Evolutionary conservation across 495 filamentous ascomycete species (phyloP).

Genomic region (Cetradonia linearis): DNA sequence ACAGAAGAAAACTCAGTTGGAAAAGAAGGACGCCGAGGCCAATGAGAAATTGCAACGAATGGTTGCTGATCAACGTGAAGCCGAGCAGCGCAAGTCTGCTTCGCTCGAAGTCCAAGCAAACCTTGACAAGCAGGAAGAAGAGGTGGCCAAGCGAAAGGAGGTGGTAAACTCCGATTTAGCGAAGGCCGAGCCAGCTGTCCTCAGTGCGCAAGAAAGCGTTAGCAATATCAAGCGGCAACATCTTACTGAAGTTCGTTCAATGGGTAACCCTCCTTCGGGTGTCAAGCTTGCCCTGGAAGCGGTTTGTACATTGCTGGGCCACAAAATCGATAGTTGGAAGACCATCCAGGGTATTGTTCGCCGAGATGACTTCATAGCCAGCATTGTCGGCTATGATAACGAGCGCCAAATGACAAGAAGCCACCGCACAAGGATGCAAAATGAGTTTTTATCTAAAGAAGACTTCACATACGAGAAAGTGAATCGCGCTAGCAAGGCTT

Average conservation of each 20-base stretch:
- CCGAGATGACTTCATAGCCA: constrained; percentile 92
- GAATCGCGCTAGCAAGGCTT: constrained; percentile 90
- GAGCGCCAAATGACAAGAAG: constrained; percentile 84
- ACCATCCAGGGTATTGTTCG: constrained; percentile 78
- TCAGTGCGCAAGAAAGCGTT: constrained; percentile 87
- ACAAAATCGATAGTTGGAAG: constrained; percentile 85
- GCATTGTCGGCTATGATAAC: constrained; percentile 95
- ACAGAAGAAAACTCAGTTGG: constrained; percentile 84
- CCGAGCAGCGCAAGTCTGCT: constrained; percentile 77
- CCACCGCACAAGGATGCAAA: constrained; percentile 79
- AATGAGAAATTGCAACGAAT: constrained; percentile 96
- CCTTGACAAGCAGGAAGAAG: constrained; percentile 79
- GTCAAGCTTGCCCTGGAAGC: constrained; percentile 89
- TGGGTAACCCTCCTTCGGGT: constrained; percentile 80
- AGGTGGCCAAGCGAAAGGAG: constrained; percentile 73
- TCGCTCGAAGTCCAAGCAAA: constrained; percentile 81
- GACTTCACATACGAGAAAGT: constrained; percentile 95
- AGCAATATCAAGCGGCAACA: constrained; percentile 97
- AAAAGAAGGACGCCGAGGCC: constrained; percentile 87
- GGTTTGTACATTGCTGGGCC: constrained; percentile 86
- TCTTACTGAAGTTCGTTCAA: constrained; percentile 92
- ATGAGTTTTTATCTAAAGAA: constrained; percentile 78
- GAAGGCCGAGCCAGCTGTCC: constrained; percentile 82
- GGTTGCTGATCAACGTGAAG: constrained; percentile 92
- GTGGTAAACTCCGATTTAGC: constrained; percentile 83